A percentile compares a stretch with the other conserved stretches of the same genome.
phyloP scores from a whole-genome alignment of 805 yeast genomes.

The Saccharomycopsis babjevae region DNA sequence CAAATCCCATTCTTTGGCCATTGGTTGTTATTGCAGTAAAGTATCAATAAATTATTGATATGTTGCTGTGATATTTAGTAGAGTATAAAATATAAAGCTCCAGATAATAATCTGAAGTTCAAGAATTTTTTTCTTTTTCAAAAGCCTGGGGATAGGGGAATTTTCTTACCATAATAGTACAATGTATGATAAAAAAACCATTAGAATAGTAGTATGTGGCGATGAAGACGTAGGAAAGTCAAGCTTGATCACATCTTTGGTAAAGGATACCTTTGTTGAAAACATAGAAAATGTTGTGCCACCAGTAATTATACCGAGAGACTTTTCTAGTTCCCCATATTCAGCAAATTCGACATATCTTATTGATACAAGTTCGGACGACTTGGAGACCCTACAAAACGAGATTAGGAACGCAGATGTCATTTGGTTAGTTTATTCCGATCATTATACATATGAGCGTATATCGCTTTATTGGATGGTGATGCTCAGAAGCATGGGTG shows the following conservation, averaged over 20 bases:
- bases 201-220: slow-evolving; percentile 85
- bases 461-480: slow-evolving; percentile 93
- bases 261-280: slow-evolving; percentile 73
- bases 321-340: slow-evolving; percentile 47
- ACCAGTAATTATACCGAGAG: slow-evolving; percentile 73
- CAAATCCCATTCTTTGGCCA: background rate
- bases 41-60: too few species aligned
- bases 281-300: slow-evolving; percentile 73
- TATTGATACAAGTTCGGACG: slow-evolving; percentile 71
- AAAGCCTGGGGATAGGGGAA: too few species aligned
- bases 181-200: slow-evolving; percentile 32
- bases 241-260: slow-evolving; percentile 65
- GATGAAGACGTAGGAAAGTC: slow-evolving; percentile 84
- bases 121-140: too few species aligned
- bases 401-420: slow-evolving; percentile 83
- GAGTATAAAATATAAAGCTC: too few species aligned
- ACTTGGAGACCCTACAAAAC: slow-evolving; percentile 46
- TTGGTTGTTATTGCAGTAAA: too few species aligned
- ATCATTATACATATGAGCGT: slow-evolving; percentile 89
- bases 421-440: slow-evolving; percentile 89
- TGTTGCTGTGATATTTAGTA: too few species aligned
- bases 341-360: slow-evolving; percentile 60
- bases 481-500: slow-evolving; percentile 83
- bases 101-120: too few species aligned
- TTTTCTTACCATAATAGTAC: background rate